Evolutionary conservation across 179 eudicot species (phyloP).

Genomic region (Carnegiea gigantea): DNA sequence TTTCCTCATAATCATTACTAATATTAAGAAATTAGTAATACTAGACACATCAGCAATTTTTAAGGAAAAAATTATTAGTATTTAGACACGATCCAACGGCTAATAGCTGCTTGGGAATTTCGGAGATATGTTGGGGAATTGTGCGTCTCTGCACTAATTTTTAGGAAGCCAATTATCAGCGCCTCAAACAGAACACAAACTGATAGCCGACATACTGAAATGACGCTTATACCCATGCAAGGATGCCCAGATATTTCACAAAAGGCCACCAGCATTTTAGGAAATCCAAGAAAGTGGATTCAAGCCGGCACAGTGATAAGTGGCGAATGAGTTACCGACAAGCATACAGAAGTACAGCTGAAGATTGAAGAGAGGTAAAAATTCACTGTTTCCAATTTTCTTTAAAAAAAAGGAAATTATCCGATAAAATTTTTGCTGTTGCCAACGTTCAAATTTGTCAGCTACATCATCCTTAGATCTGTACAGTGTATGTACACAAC

Average conservation of each 20-base stretch:
- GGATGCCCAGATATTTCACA: neutral
- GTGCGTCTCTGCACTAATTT: neutral
- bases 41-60: too few relatives aligned
- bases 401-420: neutral
- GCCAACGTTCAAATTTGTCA: slow-evolving; percentile 26
- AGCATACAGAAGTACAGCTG: neutral
- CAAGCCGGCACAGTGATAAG: neutral
- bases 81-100: slow-evolving; percentile 12
- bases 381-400: neutral
- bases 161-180: neutral
- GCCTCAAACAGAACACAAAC: neutral
- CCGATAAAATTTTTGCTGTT: neutral
- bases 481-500: neutral
- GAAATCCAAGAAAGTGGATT: neutral
- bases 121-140: neutral
- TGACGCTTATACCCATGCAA: slow-evolving; percentile 9
- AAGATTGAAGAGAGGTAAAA: neutral
- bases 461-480: neutral
- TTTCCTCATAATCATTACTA: too few relatives aligned
- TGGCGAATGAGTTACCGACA: slow-evolving; percentile 14
- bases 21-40: too few relatives aligned
- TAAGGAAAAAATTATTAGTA: too few relatives aligned
- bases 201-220: neutral
- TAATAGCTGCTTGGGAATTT: neutral
- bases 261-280: neutral